phyloP scores from a whole-genome alignment of 805 yeast species.

The Pichia gijzeniarum region DNA sequence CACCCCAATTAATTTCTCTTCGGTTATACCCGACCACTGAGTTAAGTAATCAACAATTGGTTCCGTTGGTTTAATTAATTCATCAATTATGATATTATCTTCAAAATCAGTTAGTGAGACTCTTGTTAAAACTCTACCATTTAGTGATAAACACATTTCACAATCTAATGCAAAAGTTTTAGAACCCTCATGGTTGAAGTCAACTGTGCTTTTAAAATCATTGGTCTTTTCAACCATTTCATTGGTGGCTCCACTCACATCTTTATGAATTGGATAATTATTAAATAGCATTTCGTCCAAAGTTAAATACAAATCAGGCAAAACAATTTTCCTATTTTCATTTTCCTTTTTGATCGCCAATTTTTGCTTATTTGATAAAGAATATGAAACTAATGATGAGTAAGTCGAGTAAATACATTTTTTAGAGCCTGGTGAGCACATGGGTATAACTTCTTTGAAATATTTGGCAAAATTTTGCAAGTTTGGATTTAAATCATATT shows the following conservation, averaged over 20 bases:
- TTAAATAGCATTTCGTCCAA: conserved; percentile 41
- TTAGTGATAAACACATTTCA: conserved; percentile 74
- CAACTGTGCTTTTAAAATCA: conserved; percentile 48
- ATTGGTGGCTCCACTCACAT: conserved; percentile 20
- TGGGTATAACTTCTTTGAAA: conserved; percentile 42
- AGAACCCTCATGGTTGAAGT: conserved; percentile 50
- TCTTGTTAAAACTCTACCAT: conserved; percentile 66
- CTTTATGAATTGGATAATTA: conserved; percentile 52
- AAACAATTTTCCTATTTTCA: conserved; percentile 33
- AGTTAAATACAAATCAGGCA: conserved; percentile 49
- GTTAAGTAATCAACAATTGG: conserved; percentile 79
- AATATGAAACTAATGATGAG: conserved; percentile 49
- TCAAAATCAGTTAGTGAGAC: conserved; percentile 66
- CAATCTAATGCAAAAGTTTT: conserved; percentile 82
- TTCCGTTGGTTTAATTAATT: conserved; percentile 70
- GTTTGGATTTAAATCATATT: conserved; percentile 11
- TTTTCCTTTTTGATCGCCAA: conserved; percentile 31
- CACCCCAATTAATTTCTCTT: conserved; percentile 53
- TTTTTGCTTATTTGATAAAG: conserved; percentile 52
- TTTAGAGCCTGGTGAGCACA: conserved; percentile 61
- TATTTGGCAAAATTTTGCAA: conserved; percentile 32
- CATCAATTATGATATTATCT: conserved; percentile 57
- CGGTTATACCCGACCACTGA: conserved; percentile 79
- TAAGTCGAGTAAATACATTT: conserved; percentile 47
- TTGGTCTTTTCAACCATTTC: conserved; percentile 17